Conservation (phyloP, 139 green algal genomes). For the Chlamydomonas incerta region DNA sequence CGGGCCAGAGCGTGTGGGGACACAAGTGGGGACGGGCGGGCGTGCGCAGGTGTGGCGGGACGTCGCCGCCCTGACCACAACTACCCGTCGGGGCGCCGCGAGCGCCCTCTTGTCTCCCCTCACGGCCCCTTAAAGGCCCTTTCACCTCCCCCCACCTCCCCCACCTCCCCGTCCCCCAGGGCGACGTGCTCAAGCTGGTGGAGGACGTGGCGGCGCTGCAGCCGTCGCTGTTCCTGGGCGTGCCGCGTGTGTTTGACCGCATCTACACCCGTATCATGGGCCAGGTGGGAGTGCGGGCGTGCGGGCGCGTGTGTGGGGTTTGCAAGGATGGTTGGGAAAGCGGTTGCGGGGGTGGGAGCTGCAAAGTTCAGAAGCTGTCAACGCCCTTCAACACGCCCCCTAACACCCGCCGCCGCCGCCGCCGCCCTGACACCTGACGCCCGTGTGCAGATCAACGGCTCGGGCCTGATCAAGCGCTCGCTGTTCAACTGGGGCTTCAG, state of each 20-base stretch:
- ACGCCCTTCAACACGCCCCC: too few relatives aligned
- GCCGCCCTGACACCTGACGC: not conserved
- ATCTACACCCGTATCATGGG: constrained; percentile 87
- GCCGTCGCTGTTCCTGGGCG: constrained; percentile 93
- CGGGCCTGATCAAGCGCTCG: constrained; percentile 57
- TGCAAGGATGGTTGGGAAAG: not conserved
- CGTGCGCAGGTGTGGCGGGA: too few relatives aligned
- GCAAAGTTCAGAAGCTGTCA: too few relatives aligned
- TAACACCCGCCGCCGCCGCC: not conserved
- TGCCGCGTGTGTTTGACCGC: constrained; percentile 96
- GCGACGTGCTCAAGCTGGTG: constrained; percentile 85
- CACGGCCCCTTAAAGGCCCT: too few relatives aligned
- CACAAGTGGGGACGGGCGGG: too few relatives aligned
- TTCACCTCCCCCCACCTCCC: not conserved
- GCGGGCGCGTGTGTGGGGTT: not conserved
- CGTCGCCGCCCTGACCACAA: too few relatives aligned
- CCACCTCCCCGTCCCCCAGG: constrained; percentile 43
- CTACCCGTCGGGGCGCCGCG: too few relatives aligned
- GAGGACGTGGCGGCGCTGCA: constrained; percentile 88
- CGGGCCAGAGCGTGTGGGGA: too few relatives aligned
- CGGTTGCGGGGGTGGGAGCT: too few relatives aligned
- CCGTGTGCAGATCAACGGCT: constrained; percentile 64
- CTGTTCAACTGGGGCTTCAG: constrained; percentile 83
- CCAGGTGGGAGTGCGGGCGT: constrained; percentile 50
- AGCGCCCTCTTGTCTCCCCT: too few relatives aligned